Evolutionary conservation across 2,329 filamentous ascomycete genomes (phyloP), one percentile per base, ranked within the genome.

Genomic region (Xylaria sp.): DNA sequence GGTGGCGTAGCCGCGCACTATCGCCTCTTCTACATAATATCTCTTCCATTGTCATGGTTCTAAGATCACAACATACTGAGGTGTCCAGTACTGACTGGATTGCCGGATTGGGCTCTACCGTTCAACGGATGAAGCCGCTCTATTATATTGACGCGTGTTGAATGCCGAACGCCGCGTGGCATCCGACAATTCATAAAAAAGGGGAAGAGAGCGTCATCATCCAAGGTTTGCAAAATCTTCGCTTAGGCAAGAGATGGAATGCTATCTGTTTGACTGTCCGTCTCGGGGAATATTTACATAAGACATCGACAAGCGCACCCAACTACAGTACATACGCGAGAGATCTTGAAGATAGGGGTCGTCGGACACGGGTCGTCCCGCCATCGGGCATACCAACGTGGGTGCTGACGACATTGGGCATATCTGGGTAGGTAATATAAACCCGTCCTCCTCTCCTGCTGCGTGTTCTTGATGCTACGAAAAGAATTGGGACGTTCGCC

Each of bases 201-300:
- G n/a, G 25, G 41, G 39, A 39, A 41, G 39, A 25, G 37, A 12
- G 23, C 7, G 20, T 13, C 23, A 37, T 58, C 7, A 23, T 28
- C 37, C 34, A 20, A 54, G 54, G 13, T 34, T 46, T 37, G 1
- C 23, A 50, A 32, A 28, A 28, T 20, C 46, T 50, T 63, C 59
- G 54, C 46, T 50, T 54, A 69, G 12, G 37, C 13, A 58, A 58
- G 62, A 44, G 18, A 32, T 44, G 13, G n/a, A 23, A 39, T 48
- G 15, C 15, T 54, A 13, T 34, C 25, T n/a, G 28, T 32, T 25
- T 54, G 18, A 8, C 12, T n/a, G n/a, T 23, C 15, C 20, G 2
- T 25, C 25, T 63, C 2, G 8, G 4, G 46, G 48, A 18, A 37
- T 50, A 46, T 55, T 32, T 48, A 59, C 62, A 37, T 23, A 13